A percentile compares a stretch with the other conserved stretches of the same genome.
Conservation (phyloP, 768 basidiomycete genomes). For the Mycena haematopus region DNA sequence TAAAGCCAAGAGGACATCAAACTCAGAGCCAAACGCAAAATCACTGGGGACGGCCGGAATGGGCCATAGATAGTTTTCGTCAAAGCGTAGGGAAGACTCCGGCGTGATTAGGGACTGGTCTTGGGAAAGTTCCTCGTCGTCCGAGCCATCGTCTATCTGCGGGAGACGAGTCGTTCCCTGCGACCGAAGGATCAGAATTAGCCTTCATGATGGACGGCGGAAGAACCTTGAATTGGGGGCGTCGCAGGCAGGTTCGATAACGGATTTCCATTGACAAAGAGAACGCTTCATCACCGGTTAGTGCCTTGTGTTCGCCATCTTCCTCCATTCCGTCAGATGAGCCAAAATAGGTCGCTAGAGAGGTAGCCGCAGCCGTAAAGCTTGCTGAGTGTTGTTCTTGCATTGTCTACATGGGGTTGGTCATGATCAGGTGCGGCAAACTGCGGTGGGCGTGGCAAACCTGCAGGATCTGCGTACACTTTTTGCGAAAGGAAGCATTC, state of each 20-base stretch:
- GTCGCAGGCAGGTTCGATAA: slow-evolving; percentile 48
- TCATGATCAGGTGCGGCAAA: neutral
- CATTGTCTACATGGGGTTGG: slow-evolving; percentile 33
- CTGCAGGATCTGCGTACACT: slow-evolving; percentile 53
- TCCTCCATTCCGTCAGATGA: slow-evolving; percentile 25
- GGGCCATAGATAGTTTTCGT: slow-evolving; percentile 27
- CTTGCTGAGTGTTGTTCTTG: slow-evolving; percentile 37
- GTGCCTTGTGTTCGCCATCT: slow-evolving; percentile 9
- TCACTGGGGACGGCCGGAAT: slow-evolving; percentile 1
- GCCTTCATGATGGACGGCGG: slow-evolving; percentile 18
- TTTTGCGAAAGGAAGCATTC: slow-evolving; percentile 51
- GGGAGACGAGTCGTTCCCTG: slow-evolving; percentile 19
- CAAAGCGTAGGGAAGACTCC: slow-evolving; percentile 26
- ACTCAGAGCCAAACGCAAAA: slow-evolving; percentile 5
- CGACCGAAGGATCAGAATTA: slow-evolving; percentile 21
- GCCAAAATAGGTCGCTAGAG: slow-evolving; percentile 36
- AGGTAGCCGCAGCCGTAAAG: slow-evolving; percentile 34
- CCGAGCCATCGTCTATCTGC: slow-evolving; percentile 14
- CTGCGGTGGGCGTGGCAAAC: slow-evolving; percentile 38
- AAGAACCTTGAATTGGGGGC: slow-evolving; percentile 55
- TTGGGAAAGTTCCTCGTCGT: slow-evolving; percentile 34
- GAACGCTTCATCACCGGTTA: slow-evolving; percentile 46
- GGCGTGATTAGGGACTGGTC: slow-evolving; percentile 27
- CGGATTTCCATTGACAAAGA: slow-evolving; percentile 50
- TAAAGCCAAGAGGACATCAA: slow-evolving; percentile 18